These are phyloP conservation scores for Metschnikowia bowlesiae DNA, from an alignment of 805 yeast species.

Conservation along the genomic window DNA sequence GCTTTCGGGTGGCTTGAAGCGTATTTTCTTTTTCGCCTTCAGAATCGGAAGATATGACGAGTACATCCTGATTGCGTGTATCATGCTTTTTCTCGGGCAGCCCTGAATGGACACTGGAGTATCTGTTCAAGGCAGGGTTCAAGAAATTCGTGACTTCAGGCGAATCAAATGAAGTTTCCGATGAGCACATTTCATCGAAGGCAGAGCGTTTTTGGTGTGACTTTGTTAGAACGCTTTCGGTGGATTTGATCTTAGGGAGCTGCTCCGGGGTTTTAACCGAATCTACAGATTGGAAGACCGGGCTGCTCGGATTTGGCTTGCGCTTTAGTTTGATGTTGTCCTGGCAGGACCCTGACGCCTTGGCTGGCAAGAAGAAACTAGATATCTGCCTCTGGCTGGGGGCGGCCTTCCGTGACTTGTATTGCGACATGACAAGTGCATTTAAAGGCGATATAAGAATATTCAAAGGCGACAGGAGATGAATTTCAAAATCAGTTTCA, in stretches of 20 bases:
- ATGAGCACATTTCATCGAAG: constrained; percentile 16
- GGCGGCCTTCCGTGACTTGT: constrained; percentile 11
- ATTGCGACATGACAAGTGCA: constrained; percentile 5
- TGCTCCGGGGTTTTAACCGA: constrained; percentile 7
- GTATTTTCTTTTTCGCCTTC: constrained; percentile 13
- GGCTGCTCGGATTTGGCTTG: background rate
- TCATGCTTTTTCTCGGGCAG: constrained; percentile 11
- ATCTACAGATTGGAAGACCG: background rate
- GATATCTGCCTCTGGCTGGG: constrained; percentile 25
- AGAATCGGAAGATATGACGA: constrained; percentile 9
- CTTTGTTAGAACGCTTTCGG: constrained; percentile 6
- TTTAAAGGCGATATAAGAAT: background rate
- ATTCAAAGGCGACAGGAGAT: background rate
- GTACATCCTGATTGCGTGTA: background rate
- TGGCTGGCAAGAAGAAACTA: constrained; percentile 22
- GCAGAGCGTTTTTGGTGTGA: constrained; percentile 12
- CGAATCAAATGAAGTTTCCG: constrained; percentile 36
- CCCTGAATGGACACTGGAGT: constrained; percentile 9
- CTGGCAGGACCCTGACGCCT: constrained; percentile 2
- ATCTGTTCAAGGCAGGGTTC: constrained; percentile 24
- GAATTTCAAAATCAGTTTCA: no score
- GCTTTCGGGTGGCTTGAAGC: constrained; percentile 1
- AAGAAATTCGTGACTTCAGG: constrained; percentile 36
- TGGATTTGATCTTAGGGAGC: background rate
- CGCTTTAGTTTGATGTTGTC: background rate